These are phyloP conservation scores for Juglanconis juglandina DNA, from an alignment of 2,329 filamentous ascomycete genomes.

Conservation along the genomic window DNA sequence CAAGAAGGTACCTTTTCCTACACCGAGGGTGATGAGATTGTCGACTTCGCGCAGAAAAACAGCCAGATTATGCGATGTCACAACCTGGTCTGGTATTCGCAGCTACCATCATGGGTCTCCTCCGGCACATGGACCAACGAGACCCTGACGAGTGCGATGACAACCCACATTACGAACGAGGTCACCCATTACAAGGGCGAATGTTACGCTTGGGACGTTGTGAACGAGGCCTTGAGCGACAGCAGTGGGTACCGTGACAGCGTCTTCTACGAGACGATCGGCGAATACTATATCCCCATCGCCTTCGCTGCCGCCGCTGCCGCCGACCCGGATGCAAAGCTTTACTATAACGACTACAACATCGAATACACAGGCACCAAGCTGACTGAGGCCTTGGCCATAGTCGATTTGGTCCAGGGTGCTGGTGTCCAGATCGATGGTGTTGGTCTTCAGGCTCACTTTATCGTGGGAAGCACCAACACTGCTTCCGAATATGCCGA, in stretches of 20 bases:
- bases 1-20: constrained; percentile 48
- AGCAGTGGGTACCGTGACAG: constrained; percentile 42
- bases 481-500: constrained; percentile 39
- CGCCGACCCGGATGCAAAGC: constrained; percentile 53
- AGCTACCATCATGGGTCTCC: constrained; percentile 47
- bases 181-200: constrained; percentile 56
- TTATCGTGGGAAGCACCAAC: constrained; percentile 53
- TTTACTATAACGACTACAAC: constrained; percentile 51
- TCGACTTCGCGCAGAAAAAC: constrained; percentile 45
- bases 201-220: constrained; percentile 63
- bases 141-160: constrained; percentile 50
- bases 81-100: constrained; percentile 51
- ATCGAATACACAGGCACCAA: constrained; percentile 52
- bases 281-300: constrained; percentile 53
- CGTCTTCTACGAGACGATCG: constrained; percentile 54
- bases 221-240: constrained; percentile 62
- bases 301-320: constrained; percentile 55
- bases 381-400: constrained; percentile 39
- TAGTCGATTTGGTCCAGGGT: constrained; percentile 43
- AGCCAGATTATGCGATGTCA: constrained; percentile 60
- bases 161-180: constrained; percentile 59
- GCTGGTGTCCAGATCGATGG: constrained; percentile 58
- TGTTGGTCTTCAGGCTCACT: constrained; percentile 60
- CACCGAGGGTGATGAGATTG: constrained; percentile 51
- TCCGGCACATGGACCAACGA: constrained; percentile 52